These are phyloP conservation scores for Microbotryum silenes-acaulis DNA, from an alignment of 1,284 basidiomycete species.

Conservation along the genomic window DNA sequence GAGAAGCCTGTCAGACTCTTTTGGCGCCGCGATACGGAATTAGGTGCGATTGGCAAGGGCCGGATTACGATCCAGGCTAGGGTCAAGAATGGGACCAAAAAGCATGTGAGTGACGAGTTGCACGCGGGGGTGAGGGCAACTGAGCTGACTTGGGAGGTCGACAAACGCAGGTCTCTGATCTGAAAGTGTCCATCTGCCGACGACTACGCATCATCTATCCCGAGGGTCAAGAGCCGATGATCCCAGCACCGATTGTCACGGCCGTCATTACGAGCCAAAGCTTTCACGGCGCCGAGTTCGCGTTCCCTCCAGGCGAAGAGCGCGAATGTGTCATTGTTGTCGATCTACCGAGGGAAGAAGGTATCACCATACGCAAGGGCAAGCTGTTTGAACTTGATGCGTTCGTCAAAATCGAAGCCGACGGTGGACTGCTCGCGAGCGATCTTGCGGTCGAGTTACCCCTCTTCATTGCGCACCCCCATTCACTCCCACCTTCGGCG, in stretches of 20 bases:
- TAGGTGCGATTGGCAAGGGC: slow-evolving; percentile 14
- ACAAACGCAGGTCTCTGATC: slow-evolving; percentile 22
- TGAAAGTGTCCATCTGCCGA: slow-evolving; percentile 32
- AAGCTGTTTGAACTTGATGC: slow-evolving; percentile 35
- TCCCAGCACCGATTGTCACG: slow-evolving; percentile 24
- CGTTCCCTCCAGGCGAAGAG: slow-evolving; percentile 31
- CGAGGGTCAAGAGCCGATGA: slow-evolving; percentile 2
- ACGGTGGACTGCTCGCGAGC: slow-evolving; percentile 34
- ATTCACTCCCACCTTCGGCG: slow-evolving; percentile 32
- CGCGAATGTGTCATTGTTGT: slow-evolving; percentile 8
- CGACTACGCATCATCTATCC: slow-evolving; percentile 30
- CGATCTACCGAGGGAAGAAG: slow-evolving; percentile 25
- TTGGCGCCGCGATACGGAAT: slow-evolving; percentile 18
- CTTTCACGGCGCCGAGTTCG: slow-evolving; percentile 30
- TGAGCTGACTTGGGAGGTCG: neutral
- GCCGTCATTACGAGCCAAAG: slow-evolving; percentile 21
- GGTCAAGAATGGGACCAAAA: slow-evolving; percentile 20
- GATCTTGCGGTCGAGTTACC: slow-evolving; percentile 35
- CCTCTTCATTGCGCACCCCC: slow-evolving; percentile 34
- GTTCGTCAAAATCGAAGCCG: slow-evolving; percentile 29
- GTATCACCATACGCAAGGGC: slow-evolving; percentile 29
- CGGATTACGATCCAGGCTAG: slow-evolving; percentile 14
- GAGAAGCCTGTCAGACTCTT: slow-evolving; percentile 19
- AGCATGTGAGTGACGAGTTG: slow-evolving; percentile 12
- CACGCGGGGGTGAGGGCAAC: neutral